phyloP scores from a whole-genome alignment of 257 asterid species.

The Leonotis leonurus region DNA sequence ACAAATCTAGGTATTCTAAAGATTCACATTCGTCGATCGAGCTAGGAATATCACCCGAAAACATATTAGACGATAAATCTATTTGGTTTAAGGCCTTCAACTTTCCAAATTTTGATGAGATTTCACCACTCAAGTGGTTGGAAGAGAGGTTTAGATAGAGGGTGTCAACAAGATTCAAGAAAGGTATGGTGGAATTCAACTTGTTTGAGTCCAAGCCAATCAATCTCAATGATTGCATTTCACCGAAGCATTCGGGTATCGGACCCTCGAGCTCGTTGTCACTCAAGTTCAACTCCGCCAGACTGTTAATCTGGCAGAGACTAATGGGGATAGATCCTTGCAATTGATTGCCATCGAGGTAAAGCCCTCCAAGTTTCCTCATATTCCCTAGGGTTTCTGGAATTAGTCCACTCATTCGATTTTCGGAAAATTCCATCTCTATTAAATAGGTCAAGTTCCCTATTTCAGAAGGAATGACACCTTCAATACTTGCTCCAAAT shows the following conservation, averaged over 20 bases:
- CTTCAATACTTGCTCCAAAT: background rate
- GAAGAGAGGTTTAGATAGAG: constrained; percentile 8
- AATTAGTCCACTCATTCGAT: background rate
- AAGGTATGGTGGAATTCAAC: constrained; percentile 19
- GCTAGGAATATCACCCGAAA: background rate
- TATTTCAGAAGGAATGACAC: background rate
- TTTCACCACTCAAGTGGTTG: constrained; percentile 7
- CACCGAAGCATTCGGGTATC: constrained; percentile 21
- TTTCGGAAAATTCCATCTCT: background rate
- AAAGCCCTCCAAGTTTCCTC: background rate
- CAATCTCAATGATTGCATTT: background rate
- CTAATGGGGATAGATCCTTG: constrained; percentile 8
- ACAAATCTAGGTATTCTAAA: background rate
- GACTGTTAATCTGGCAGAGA: constrained; percentile 10
- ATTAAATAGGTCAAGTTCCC: constrained; percentile 1
- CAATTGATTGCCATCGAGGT: background rate
- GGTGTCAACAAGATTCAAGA: constrained; percentile 9
- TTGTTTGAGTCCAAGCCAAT: constrained; percentile 7
- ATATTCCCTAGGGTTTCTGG: background rate
- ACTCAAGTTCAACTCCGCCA: constrained; percentile 3
- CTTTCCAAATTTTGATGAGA: background rate
- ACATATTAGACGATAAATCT: background rate
- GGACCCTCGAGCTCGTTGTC: constrained; percentile 15
- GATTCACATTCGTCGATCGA: background rate
- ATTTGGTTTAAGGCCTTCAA: background rate